These are phyloP conservation scores for Phytophthora foliorum DNA, from an alignment of 352 stramenopile genomes.

Conservation along the genomic window DNA sequence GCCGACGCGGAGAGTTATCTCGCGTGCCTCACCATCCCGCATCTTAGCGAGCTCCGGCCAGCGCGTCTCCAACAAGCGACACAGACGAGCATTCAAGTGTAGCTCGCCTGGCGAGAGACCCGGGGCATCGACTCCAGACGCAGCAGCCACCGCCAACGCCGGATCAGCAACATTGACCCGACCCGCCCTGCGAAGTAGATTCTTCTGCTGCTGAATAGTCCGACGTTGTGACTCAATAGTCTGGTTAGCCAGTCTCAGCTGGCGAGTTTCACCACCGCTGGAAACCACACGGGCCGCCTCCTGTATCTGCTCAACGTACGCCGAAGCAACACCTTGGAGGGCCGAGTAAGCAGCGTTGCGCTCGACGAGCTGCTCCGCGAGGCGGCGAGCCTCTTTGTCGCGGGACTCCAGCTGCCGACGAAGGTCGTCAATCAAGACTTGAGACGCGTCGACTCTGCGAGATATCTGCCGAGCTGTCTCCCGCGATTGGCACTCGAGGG, in stretches of 20 bases:
- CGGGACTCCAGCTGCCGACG: background rate
- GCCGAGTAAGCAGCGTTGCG: background rate
- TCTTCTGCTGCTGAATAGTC: too few species aligned
- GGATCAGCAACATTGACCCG: too few species aligned
- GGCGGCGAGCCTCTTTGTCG: background rate
- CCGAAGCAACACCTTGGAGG: background rate
- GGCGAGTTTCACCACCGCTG: too few species aligned
- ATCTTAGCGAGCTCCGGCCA: background rate
- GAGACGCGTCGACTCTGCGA: background rate
- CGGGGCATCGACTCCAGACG: background rate
- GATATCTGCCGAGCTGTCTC: background rate
- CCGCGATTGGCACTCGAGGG: background rate
- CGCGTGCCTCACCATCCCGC: background rate
- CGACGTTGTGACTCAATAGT: too few species aligned
- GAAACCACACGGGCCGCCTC: background rate
- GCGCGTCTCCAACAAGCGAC: background rate
- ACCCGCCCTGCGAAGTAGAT: too few species aligned
- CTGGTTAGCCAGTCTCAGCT: too few species aligned
- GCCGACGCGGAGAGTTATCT: background rate
- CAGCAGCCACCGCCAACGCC: background rate
- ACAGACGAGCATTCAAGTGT: background rate
- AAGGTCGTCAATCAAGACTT: background rate
- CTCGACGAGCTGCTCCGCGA: background rate
- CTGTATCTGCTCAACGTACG: background rate
- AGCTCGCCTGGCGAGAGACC: background rate